Base-by-base conservation (phyloP, 306 rosid genomes). In the Corylus heterophylla region DNA sequence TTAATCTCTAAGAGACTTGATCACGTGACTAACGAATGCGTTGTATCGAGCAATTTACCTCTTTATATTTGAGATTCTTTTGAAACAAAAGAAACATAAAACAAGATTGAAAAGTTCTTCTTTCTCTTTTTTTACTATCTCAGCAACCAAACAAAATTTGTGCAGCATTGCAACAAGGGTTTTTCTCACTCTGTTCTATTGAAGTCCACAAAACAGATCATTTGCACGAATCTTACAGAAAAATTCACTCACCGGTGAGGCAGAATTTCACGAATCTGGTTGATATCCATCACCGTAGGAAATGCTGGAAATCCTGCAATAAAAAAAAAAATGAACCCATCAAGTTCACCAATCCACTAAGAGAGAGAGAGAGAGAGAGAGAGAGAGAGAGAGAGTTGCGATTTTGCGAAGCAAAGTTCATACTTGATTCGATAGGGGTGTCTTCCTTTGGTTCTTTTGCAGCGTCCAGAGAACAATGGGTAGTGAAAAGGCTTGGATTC, bases 371-470 rank as follows among this genome's bases (percentile, higher is more conserved):
- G n/a, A 22, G 25, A 22, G 22, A 50, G 48, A 49, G 13, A n/a
- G 25, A 64, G 61, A 20, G 2, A n/a, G 18, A 8, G 3, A 35
- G 4, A n/a, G 2, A 37, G 14, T 42, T 42, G 45, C 20, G 4
- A 10, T 22, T 22, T 20, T 45, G 44, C 2, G 14, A 66, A 49
- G 42, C 4, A 50, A 70, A 61, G 64, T 0, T 39, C 84, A 1
- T 81, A 90, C 95, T 86, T 31, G 76, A 80, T 89, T 92, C 96
- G 48, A 88, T 86, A 54, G 97, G 92, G 62, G 75, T 84, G 17
- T 86, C 88, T 31, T 86, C 79, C 27, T 70, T 68, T 2, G 88
- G 76, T 61, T 70, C 76, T 72, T 85, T 74, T 0, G 85, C 83
- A 47, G 87, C 82, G 16, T 90, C 86, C 0, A 76, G 62, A 55